phyloP scores from a whole-genome alignment of 257 asterid species.

The Solanum arcanum region DNA sequence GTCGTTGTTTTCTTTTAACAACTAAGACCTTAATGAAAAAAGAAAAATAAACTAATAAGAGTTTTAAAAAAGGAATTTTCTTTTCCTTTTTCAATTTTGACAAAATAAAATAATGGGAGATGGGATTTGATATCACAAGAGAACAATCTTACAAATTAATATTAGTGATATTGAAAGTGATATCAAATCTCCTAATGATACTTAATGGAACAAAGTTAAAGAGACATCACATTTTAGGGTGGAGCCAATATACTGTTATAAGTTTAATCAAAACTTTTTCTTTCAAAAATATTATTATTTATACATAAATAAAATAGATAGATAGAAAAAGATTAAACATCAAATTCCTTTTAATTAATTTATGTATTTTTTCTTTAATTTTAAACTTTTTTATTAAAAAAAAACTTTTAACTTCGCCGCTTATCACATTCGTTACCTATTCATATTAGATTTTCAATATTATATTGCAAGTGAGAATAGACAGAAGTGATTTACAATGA shows the following conservation, averaged over 20 bases:
- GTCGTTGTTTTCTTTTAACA: not conserved
- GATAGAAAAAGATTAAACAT: no score
- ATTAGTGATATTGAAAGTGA: not conserved
- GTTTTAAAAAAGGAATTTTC: not conserved
- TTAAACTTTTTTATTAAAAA: no score
- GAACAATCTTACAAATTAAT: not conserved
- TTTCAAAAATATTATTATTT: no score
- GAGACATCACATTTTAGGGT: not conserved
- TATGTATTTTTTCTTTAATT: no score
- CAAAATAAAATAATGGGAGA: not conserved
- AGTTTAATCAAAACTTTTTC: fast-evolving
- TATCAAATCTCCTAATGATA: not conserved
- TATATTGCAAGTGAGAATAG: not conserved
- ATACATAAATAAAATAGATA: no score
- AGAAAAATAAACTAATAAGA: not conserved
- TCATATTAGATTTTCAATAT: not conserved
- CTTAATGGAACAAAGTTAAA: not conserved
- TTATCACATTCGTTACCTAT: not conserved
- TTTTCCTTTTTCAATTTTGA: not conserved
- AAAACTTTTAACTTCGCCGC: fast-evolving
- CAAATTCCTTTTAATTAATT: no score
- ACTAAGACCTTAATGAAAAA: not conserved
- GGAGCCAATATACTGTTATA: no score
- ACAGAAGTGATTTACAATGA: not conserved
- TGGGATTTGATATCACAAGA: not conserved